Conservation (phyloP, 2,329 filamentous ascomycete genomes). For the Colletotrichum endophyticum region DNA sequence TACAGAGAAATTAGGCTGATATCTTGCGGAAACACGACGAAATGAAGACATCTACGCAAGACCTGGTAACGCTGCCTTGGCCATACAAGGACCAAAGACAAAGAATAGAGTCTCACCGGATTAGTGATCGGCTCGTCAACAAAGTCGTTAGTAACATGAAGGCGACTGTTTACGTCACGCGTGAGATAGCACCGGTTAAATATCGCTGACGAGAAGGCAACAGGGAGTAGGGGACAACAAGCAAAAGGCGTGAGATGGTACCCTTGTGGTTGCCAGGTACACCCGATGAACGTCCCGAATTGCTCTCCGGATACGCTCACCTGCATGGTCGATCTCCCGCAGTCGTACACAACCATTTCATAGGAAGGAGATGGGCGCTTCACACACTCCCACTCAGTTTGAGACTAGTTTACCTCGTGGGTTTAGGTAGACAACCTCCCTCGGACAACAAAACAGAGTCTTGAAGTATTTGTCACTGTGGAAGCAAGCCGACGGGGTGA, state of each 20-base stretch:
- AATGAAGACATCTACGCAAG: not conserved
- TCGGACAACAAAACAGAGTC: not conserved
- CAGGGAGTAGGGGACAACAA: not conserved
- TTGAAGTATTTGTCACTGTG: not conserved
- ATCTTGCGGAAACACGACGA: not conserved
- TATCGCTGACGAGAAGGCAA: not conserved
- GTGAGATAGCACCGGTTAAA: not conserved
- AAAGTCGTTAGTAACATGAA: not conserved
- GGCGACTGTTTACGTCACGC: not conserved
- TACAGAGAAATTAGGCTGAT: fast-evolving
- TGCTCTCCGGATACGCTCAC: not conserved
- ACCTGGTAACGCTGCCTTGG: not conserved
- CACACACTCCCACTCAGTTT: not conserved
- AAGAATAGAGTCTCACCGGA: not conserved
- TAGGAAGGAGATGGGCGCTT: not conserved
- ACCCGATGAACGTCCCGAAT: not conserved
- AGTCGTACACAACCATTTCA: not conserved
- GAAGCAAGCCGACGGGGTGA: not conserved
- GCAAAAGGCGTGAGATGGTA: not conserved
- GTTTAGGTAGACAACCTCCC: not conserved
- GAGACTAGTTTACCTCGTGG: not conserved
- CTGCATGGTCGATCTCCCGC: not conserved
- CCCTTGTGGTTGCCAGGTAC: not conserved
- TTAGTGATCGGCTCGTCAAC: not conserved
- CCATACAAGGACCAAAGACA: too few relatives aligned